Evolutionary conservation across 192 early-diverging fungal species (phyloP), one percentile per base, ranked within the genome.

Genomic region (Dissophora globulifera): DNA sequence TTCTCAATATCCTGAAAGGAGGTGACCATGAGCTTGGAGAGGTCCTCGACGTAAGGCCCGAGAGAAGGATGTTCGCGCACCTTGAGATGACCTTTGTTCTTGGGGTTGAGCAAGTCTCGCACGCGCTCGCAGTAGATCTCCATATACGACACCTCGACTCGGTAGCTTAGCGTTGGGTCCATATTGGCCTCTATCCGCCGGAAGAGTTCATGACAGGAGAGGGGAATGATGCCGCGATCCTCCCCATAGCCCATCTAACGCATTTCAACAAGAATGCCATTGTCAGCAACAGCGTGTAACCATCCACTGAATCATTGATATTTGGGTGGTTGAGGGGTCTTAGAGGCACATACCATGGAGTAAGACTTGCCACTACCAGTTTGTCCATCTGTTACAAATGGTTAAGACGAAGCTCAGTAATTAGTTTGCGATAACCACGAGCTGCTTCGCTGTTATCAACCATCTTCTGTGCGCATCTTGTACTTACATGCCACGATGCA

Each of bases 41-140:
- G 72, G 72, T 97, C 96, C 76, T 97, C 95, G 43, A 97, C 95
- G 56, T 97, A 98, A 0, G 95, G 94, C 4, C 90, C 91, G 4
- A 90, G 67, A 13, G 84, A 82, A 2, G 93, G 93, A 81, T 92
- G 92, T 75, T 94, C 92, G 32, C 93, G 86, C 2, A 98, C 92
- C 58, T 91, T 88, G 43, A 95, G 82, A 46, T 87, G 88, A 22
- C 84, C 86, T 15, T 87, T 82, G 32, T 90, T 85, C 58, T 85
- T 87, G 23, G 92, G 92, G 50, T 91, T 93, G 7, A 95, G 79
- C 30, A 95, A 69, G 83, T 95, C 94, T 3, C 89, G 85, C 19
- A 95, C 93, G 13, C 85, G 82, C 72, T 95, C 94, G 64, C 92
- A 93, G 75, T 95, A 95, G 23, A 96, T 94, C 72, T 98, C 96